A percentile compares a stretch with the other conserved stretches of the same genome.
Evolutionary conservation across 257 asterid species (phyloP).

Genomic region (Solanum chiquidenum): DNA sequence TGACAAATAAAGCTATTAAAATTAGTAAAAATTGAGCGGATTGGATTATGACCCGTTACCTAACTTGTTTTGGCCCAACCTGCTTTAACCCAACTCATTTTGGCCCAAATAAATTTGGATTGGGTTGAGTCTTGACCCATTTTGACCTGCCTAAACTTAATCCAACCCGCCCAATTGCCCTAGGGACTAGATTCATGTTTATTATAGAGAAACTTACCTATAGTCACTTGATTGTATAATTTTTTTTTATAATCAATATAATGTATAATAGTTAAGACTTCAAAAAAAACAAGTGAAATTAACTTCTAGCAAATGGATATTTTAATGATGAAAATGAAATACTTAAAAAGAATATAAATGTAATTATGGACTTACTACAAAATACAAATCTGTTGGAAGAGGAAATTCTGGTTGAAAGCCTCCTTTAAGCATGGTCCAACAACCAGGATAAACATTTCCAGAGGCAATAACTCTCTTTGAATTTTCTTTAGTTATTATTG

Average conservation of each 20-base stretch:
- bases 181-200: not conserved
- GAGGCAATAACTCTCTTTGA: not conserved
- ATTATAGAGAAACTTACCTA: not conserved
- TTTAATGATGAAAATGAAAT: not conserved
- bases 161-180: too few species aligned
- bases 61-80: too few species aligned
- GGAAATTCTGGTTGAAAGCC: not conserved
- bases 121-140: too few species aligned
- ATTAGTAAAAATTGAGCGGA: too few species aligned
- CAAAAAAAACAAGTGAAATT: not conserved
- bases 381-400: not conserved
- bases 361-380: not conserved
- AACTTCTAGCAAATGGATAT: not conserved
- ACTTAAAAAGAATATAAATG: not conserved
- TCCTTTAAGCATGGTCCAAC: slow-evolving; percentile 4
- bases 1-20: too few species aligned
- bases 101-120: too few species aligned
- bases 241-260: too few species aligned
- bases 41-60: too few species aligned
- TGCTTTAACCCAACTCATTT: too few species aligned
- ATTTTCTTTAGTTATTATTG: not conserved
- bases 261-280: not conserved
- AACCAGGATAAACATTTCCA: not conserved
- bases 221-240: too few species aligned
- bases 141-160: too few species aligned